Percentiles rank a stretch among this genome's conserved stretches.
Evolutionary conservation across 2,329 filamentous ascomycete genomes (phyloP).

Genomic region (Exophiala alcalophila): DNA sequence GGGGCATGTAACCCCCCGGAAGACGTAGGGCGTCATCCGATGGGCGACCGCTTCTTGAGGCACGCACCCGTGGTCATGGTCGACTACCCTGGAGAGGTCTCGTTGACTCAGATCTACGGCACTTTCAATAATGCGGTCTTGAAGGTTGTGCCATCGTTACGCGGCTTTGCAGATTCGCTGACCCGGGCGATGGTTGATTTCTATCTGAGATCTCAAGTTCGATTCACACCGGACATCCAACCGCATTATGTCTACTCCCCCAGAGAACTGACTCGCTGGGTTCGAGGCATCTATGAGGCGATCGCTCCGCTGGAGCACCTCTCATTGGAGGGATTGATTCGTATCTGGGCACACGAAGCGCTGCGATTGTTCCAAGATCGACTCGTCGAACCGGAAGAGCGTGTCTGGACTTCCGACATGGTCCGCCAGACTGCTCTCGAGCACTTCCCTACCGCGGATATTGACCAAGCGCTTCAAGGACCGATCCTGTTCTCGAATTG

Average conservation of each 20-base stretch:
- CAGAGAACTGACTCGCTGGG: slow-evolving; percentile 96
- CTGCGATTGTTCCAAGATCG: slow-evolving; percentile 95
- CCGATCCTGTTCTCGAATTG: slow-evolving; percentile 99
- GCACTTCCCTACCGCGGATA: slow-evolving; percentile 92
- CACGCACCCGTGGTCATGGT: slow-evolving; percentile 99
- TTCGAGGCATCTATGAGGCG: slow-evolving; percentile 94
- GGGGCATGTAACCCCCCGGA: slow-evolving; percentile 98
- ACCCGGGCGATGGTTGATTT: slow-evolving; percentile 98
- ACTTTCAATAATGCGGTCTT: slow-evolving; percentile 96
- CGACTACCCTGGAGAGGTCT: slow-evolving; percentile 94
- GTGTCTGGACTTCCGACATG: slow-evolving; percentile 88
- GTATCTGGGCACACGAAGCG: slow-evolving; percentile 98
- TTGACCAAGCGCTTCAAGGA: slow-evolving; percentile 80
- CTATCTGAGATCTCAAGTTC: slow-evolving; percentile 88
- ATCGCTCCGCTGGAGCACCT: slow-evolving; percentile 88
- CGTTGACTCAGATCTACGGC: slow-evolving; percentile 94
- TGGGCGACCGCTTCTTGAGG: slow-evolving; percentile 88
- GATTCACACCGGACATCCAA: slow-evolving; percentile 94
- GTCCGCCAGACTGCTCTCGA: slow-evolving; percentile 83
- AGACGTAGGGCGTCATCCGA: slow-evolving; percentile 90
- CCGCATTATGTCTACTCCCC: slow-evolving; percentile 99
- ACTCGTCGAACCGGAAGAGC: slow-evolving; percentile 89
- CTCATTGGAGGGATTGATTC: slow-evolving; percentile 83
- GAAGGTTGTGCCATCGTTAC: slow-evolving; percentile 93
- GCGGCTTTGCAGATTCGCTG: slow-evolving; percentile 88